Base-by-base conservation (phyloP, 345 rosid genomes). In the Streptanthus diversifolius region DNA sequence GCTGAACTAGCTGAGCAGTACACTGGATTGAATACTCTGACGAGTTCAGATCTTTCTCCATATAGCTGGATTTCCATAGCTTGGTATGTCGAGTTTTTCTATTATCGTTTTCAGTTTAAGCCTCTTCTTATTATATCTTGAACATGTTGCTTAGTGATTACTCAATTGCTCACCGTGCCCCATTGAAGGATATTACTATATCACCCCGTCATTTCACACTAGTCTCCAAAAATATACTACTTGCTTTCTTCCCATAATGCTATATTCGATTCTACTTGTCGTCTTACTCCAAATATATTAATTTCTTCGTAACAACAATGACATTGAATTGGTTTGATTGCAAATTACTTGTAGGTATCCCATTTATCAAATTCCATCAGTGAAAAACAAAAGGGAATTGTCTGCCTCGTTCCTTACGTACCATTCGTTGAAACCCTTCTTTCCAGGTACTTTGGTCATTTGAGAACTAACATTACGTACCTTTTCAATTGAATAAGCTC, bases 361-460 rank as follows among this genome's bases (percentile, higher is more conserved):
- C 29, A 55, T 82, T 41, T 82, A 82, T 73, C 70, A 54, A 25
- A 57, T 84, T 68, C 85, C 87, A 40, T 0, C 43, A 13, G 56
- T 63, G 56, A 69, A 2, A 43, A 27, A 7, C 35, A 74, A 8
- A 40, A 72, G 49, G 76, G 85, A 79, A 7, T 21, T 83, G 7
- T 66, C 76, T 32, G 83, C 89, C 21, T 52, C 76, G 47, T 85
- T 83, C 76, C 52, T 82, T 8, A 85, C 89, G 21, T 85, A 76
- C 59, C 89, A 85, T 72, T 55, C 35, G 15, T 49, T 83, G 59
- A 65, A 48, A 8, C 73, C 79, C 8, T 5, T 49, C 27, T 72
- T 75, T 68, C 65, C 59, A 81, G 84, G 89, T 85, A 78, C 58
- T 36, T 59, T 49, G 30, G 32, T 54, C 32, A 17, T 22, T 15